These are phyloP conservation scores for Iris macrosiphon DNA, from an alignment of 106 monocot species.

Conservation along the genomic window DNA sequence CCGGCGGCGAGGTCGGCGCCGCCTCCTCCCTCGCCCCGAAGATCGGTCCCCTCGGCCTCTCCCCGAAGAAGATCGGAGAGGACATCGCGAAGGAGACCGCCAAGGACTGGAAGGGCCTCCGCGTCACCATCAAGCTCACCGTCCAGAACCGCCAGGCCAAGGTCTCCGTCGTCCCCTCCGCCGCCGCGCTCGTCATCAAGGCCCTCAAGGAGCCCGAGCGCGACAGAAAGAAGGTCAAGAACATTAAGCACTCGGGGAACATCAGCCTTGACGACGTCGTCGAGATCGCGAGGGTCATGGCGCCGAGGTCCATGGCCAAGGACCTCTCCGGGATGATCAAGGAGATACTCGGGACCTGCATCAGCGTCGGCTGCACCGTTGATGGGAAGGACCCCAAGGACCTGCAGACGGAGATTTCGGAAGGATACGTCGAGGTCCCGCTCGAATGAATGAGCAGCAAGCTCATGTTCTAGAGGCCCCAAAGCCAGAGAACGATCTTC, in stretches of 20 bases:
- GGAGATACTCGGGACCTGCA: conserved; percentile 57
- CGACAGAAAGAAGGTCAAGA: conserved; percentile 52
- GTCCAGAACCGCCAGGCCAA: conserved; percentile 59
- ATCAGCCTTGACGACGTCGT: conserved; percentile 47
- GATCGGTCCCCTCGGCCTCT: conserved; percentile 46
- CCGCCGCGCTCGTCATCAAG: conserved; percentile 50
- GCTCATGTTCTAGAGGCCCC: too few relatives aligned
- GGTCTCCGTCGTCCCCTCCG: conserved; percentile 49
- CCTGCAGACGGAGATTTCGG: conserved; percentile 34
- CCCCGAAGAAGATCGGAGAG: conserved; percentile 54
- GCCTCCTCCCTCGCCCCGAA: conserved; percentile 49
- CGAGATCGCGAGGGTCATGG: conserved; percentile 47
- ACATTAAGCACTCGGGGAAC: conserved; percentile 53
- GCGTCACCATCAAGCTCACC: conserved; percentile 55
- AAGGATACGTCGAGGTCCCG: conserved; percentile 39
- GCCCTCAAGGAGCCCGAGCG: conserved; percentile 54
- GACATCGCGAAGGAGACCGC: conserved; percentile 61
- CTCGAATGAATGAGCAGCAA: too few relatives aligned
- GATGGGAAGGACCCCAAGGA: conserved; percentile 61
- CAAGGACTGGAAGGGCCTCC: conserved; percentile 55
- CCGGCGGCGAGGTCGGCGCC: conserved; percentile 52
- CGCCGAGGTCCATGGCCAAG: conserved; percentile 45
- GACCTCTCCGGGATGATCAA: conserved; percentile 31
- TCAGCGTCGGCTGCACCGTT: conserved; percentile 50
- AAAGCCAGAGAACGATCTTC: too few relatives aligned